Percentiles rank a stretch among this genome's conserved stretches.
Conservation (phyloP, 208 protist species). For the Leishmania gerbilli region DNA sequence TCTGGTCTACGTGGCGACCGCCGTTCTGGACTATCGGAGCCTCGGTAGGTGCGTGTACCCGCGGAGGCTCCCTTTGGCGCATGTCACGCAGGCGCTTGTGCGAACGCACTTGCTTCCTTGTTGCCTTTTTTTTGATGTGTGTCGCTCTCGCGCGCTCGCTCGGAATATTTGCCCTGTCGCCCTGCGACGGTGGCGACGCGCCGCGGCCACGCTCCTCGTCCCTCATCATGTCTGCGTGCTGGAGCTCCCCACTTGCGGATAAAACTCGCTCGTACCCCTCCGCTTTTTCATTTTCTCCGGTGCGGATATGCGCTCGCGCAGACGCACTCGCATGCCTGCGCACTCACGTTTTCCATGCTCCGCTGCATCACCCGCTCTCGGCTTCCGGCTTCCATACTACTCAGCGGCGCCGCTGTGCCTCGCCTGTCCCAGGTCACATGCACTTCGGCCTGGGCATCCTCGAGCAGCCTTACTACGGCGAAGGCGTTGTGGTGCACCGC, state of each 20-base stretch:
- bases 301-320: neutral
- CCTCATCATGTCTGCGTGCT: neutral
- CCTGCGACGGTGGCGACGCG: neutral
- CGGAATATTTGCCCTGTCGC: neutral
- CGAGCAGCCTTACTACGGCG: neutral
- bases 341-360: slow-evolving; percentile 2
- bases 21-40: neutral
- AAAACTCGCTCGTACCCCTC: neutral
- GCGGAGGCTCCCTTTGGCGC: neutral
- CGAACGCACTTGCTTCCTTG: neutral
- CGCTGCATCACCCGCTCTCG: neutral
- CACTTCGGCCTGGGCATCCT: neutral
- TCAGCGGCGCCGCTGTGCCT: neutral
- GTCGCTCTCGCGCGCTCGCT: neutral
- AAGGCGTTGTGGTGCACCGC: slow-evolving; percentile 7
- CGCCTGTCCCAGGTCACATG: neutral
- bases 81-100: neutral
- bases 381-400: neutral
- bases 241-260: neutral
- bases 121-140: neutral
- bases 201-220: neutral
- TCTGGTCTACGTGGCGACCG: neutral
- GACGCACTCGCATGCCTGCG: neutral
- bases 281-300: neutral
- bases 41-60: neutral